Evolutionary conservation across 805 yeast species (phyloP).

Genomic region (Cyberlindnera bimundalis): DNA sequence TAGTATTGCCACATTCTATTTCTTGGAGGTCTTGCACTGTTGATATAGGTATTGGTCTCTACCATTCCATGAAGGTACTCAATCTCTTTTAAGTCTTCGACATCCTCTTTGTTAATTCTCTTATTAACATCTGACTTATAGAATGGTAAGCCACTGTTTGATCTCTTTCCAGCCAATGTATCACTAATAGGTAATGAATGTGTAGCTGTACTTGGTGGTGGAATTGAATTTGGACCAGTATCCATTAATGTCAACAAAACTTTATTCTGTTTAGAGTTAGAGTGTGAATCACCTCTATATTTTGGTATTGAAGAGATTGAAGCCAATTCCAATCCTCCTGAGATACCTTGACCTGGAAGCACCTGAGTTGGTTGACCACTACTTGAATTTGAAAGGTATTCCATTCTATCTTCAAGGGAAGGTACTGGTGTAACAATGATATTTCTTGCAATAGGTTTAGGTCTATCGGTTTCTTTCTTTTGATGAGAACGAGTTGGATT

Average conservation of each 20-base stretch:
- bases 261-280: slow-evolving; percentile 11
- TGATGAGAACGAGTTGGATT: slow-evolving; percentile 11
- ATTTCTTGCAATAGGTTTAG: neutral
- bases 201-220: slow-evolving; percentile 7
- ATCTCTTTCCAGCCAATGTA: slow-evolving; percentile 21
- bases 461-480: slow-evolving; percentile 5
- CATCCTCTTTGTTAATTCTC: slow-evolving; percentile 31
- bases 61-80: slow-evolving; percentile 50
- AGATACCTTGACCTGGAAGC: slow-evolving; percentile 30
- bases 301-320: slow-evolving; percentile 24
- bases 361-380: slow-evolving; percentile 24
- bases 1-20: slow-evolving; percentile 46
- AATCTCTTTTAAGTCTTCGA: slow-evolving; percentile 40
- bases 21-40: slow-evolving; percentile 39
- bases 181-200: slow-evolving; percentile 21
- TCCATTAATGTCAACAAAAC: slow-evolving; percentile 16
- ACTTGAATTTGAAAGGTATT: slow-evolving; percentile 20
- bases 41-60: slow-evolving; percentile 41
- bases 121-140: slow-evolving; percentile 30
- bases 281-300: slow-evolving; percentile 18
- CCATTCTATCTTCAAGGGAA: slow-evolving; percentile 25
- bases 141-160: slow-evolving; percentile 42
- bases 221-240: slow-evolving; percentile 1
- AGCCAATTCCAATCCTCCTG: slow-evolving; percentile 28
- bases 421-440: slow-evolving; percentile 20